Evolutionary conservation across 2,329 filamentous ascomycete genomes (phyloP), one percentile per base, ranked within the genome.

Genomic region (Nemania abortiva): DNA sequence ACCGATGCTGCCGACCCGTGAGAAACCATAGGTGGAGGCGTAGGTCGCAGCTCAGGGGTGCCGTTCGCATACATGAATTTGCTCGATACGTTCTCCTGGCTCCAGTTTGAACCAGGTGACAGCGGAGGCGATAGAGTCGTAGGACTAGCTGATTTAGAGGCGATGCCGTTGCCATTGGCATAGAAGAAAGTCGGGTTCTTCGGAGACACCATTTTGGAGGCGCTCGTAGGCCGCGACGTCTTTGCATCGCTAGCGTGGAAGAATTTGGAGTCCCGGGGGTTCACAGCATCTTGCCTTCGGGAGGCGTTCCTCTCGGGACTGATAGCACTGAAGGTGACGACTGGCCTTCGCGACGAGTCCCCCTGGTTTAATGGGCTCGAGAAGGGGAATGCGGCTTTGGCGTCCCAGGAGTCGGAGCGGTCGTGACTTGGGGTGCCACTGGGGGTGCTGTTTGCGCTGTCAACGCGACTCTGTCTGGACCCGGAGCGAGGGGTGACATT

Each of bases 201-300:
- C 22, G 85, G 80, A 56, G 76, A 65, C 22, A 34, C 57, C 29
- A 75, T 77, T 39, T 77, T 78, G 15, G 63, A 72, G 64, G 71
- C 34, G 45, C 69, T 69, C 45, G 39, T 55, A 11, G 81, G 82
- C 37, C 81, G 81, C 31, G 76, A 72, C 24, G 84, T 81, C 74
- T 88, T 90, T 47, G 87, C 92, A 74, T 97, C 93, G 78, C 90
- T 93, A 31, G 95, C 96, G 79, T 97, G 95, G 79, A 99, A 98
- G 86, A 98, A 98, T 82, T 94, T 95, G 62, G 91, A 82, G 60
- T 88, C 86, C 22, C 77, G 74, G 69, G 67, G 37, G 61, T 66
- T 62, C 39, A 74, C 63, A 11, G 53, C 56, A 27, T 79, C 74
- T 75, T 79, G 74, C 68, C 73, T 78, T 53, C 72, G 67, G 62